Base-by-base conservation (phyloP, 2,329 filamentous ascomycete species). In the Xylogone sp. region DNA sequence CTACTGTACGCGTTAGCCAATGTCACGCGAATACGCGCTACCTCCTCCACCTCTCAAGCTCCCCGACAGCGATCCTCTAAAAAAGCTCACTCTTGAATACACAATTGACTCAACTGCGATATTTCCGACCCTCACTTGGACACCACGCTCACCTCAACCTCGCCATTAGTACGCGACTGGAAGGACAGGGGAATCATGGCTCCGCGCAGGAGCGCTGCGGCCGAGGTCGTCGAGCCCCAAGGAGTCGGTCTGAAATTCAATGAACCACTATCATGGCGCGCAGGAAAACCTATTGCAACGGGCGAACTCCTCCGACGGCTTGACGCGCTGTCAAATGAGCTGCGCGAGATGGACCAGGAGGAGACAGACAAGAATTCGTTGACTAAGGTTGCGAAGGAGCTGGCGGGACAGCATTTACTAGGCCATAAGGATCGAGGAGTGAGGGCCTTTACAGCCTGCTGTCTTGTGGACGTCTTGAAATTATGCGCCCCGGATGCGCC, bases 401-500 rank as follows among this genome's bases (percentile, higher is more conserved):
- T 99, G 43, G 90, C 86, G 5, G 84, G 86, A 57, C 84, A 86
- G 55, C 90, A 94, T 64, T 76, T 99, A 21, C 73, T 99, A 45
- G 83, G 83, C 53, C 94, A 99, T 72, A 96, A 96, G 73, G 94
- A 99, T 69, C 88, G 86, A 58, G 94, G 94, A 51, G 91, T 99
- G 58, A 87, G 88, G 69, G 93, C 94, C 21, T 96, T 88, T 75
- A 83, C 89, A 27, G 86, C 91, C 43, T 89, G 89, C 64, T 97
- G 92, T 68, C 77, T 97, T 55, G 91, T 97, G 50, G 94, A 99
- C 68, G 88, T 99, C 60, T 81, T 99, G 66, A 87, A 89, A 62
- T 79, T 99, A 52, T 96, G 90, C 71, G 94, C 94, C 22, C 94
- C 94, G 0, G 87, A 97, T 76, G 94, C 94, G 67, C 94, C 94